Evolutionary conservation across 1,139 yeast species (phyloP).

Genomic region (Pichia sp.): DNA sequence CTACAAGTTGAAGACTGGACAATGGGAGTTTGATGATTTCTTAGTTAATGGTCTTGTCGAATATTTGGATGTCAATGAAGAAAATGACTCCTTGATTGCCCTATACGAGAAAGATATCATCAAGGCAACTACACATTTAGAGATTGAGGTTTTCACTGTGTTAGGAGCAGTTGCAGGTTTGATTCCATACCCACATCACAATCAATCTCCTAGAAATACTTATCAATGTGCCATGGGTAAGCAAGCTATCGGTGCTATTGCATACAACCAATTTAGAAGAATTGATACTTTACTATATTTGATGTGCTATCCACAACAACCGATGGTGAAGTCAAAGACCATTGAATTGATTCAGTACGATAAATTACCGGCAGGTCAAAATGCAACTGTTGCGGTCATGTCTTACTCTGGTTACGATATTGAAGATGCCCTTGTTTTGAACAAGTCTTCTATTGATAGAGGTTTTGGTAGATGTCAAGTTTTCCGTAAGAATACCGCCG

Average conservation of each 20-base stretch:
- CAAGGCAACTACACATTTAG: slow-evolving; percentile 72
- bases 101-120: slow-evolving; percentile 65
- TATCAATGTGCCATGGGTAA: slow-evolving; percentile 99
- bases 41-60: slow-evolving; percentile 82
- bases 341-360: slow-evolving; percentile 93
- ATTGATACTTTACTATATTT: slow-evolving; percentile 89
- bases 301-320: slow-evolving; percentile 98
- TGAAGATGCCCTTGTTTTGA: slow-evolving; percentile 95
- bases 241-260: slow-evolving; percentile 99
- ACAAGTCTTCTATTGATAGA: slow-evolving; percentile 88
- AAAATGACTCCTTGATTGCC: slow-evolving; percentile 91
- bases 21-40: slow-evolving; percentile 84
- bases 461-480: slow-evolving; percentile 99
- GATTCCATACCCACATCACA: slow-evolving; percentile 99
- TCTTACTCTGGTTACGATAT: slow-evolving; percentile 98
- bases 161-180: slow-evolving; percentile 98
- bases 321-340: slow-evolving; percentile 97
- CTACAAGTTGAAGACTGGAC: slow-evolving; percentile 52
- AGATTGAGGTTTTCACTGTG: slow-evolving; percentile 93
- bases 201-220: slow-evolving; percentile 97
- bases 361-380: slow-evolving; percentile 97
- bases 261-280: slow-evolving; percentile 91
- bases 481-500: slow-evolving; percentile 85
- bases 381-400: slow-evolving; percentile 99
- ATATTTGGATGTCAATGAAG: slow-evolving; percentile 95